Evolutionary conservation across 805 yeast genomes (phyloP).

Genomic region (Scheffersomyces spartinae): DNA sequence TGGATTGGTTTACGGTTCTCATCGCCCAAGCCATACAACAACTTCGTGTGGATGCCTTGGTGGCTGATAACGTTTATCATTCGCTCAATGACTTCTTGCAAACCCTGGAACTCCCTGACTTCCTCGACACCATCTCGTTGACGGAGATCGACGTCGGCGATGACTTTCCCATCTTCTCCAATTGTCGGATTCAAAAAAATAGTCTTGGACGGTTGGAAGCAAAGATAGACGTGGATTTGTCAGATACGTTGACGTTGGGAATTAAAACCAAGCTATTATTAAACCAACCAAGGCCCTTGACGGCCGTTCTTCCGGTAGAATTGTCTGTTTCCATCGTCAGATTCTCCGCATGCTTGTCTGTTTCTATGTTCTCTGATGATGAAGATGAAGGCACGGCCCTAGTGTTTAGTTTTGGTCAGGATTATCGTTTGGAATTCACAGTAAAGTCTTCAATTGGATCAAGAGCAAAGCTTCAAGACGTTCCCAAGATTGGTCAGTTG

Average conservation of each 20-base stretch:
- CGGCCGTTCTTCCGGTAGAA: constrained; percentile 81
- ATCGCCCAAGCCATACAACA: constrained; percentile 86
- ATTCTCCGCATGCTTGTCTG: constrained; percentile 82
- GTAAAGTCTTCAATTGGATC: constrained; percentile 89
- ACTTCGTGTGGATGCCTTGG: constrained; percentile 77
- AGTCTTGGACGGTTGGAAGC: constrained; percentile 57
- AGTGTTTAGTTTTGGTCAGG: constrained; percentile 86
- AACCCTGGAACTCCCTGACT: constrained; percentile 62
- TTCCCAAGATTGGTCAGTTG: constrained; percentile 80
- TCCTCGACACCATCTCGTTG: constrained; percentile 62
- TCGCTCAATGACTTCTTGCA: constrained; percentile 59
- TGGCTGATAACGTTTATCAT: constrained; percentile 74
- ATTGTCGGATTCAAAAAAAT: constrained; percentile 66
- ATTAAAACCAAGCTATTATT: constrained; percentile 69
- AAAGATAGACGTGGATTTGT: constrained; percentile 79
- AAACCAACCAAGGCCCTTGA: constrained; percentile 72
- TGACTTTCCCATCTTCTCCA: constrained; percentile 90
- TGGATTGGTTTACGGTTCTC: constrained; percentile 95
- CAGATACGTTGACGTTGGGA: constrained; percentile 79
- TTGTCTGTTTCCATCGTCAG: constrained; percentile 80
- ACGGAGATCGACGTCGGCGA: constrained; percentile 89
- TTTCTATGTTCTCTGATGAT: constrained; percentile 39
- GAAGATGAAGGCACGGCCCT: constrained; percentile 50
- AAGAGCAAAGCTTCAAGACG: constrained; percentile 80
- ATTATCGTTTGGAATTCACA: constrained; percentile 78